Evolutionary conservation across 2,329 filamentous ascomycete genomes (phyloP).

Genomic region (Hymenoscyphus fructigenus): DNA sequence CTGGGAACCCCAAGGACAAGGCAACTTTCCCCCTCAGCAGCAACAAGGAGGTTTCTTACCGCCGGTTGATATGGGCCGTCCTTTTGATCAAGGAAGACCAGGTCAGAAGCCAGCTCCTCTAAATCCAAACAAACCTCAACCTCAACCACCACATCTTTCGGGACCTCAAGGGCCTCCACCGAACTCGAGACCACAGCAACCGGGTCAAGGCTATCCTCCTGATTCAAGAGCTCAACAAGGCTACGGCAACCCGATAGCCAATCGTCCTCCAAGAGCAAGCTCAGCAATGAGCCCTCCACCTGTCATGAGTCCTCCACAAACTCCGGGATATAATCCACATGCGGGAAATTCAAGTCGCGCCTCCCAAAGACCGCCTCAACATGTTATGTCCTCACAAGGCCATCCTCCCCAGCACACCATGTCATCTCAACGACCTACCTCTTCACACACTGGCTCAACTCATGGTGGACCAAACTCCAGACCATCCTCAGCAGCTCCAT

Average conservation of each 20-base stretch:
- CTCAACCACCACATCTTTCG: conserved; percentile 8
- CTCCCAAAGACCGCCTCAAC: not conserved
- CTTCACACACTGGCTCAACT: not conserved
- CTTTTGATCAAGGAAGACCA: conserved; percentile 16
- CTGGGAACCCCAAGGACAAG: conserved; percentile 46
- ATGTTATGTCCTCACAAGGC: not conserved
- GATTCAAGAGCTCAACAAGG: conserved; percentile 14
- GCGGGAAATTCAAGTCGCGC: conserved; percentile 3
- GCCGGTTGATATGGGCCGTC: conserved; percentile 23
- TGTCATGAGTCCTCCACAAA: conserved; percentile 19
- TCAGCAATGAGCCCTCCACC: conserved; percentile 20
- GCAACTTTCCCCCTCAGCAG: conserved; percentile 22
- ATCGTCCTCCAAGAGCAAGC: conserved; percentile 26
- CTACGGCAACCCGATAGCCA: conserved; percentile 16
- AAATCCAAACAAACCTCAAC: conserved; percentile 26
- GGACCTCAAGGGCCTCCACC: conserved; percentile 8
- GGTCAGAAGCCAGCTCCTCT: conserved; percentile 23
- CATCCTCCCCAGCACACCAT: conserved; percentile 25
- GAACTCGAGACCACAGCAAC: not conserved
- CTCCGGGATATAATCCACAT: not conserved
- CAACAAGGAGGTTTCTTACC: conserved; percentile 17
- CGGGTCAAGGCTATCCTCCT: conserved; percentile 11
- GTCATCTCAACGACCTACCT: conserved; percentile 16
- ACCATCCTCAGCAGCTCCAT: conserved; percentile 7
- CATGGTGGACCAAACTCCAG: conserved; percentile 19